Evolutionary conservation across 1,284 basidiomycete species (phyloP).

Genomic region (Mycena citricolor): DNA sequence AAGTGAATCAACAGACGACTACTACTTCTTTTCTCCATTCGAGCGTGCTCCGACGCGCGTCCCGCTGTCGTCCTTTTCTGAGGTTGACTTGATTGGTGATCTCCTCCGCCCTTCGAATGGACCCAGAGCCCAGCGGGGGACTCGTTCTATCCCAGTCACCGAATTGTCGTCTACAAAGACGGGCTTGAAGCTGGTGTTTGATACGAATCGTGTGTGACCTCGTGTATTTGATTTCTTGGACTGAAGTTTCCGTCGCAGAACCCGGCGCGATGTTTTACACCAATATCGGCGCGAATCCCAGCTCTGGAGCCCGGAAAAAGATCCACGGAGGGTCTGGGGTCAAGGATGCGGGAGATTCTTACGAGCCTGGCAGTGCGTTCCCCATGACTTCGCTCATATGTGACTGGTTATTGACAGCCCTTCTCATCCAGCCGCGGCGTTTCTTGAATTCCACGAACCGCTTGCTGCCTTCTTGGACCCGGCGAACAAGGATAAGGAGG

Average conservation of each 20-base stretch:
- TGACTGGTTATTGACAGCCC: constrained; percentile 4
- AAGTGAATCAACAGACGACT: constrained; percentile 50
- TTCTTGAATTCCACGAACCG: constrained; percentile 75
- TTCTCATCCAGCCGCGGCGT: constrained; percentile 53
- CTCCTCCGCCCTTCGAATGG: constrained; percentile 39
- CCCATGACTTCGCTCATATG: constrained; percentile 2
- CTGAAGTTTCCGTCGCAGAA: constrained; percentile 40
- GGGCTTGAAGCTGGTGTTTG: constrained; percentile 59
- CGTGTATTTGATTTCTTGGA: not conserved
- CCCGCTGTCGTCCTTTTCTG: constrained; percentile 34
- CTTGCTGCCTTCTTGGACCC: constrained; percentile 51
- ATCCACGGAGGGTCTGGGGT: constrained; percentile 73
- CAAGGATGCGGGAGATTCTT: constrained; percentile 57
- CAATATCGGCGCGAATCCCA: constrained; percentile 49
- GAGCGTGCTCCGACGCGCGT: constrained; percentile 39
- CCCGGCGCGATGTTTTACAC: constrained; percentile 74
- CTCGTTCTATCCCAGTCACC: constrained; percentile 43
- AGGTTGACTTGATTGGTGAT: constrained; percentile 49
- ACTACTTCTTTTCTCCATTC: constrained; percentile 50
- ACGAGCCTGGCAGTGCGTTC: constrained; percentile 53
- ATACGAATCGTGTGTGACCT: constrained; percentile 61
- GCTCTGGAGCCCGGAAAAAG: constrained; percentile 57
- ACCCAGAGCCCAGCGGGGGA: constrained; percentile 24
- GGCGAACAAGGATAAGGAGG: constrained; percentile 44
- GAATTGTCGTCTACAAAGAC: constrained; percentile 57